Evolutionary conservation across 2,329 filamentous ascomycete genomes (phyloP), one percentile per base, ranked within the genome.

Genomic region (Nemania diffusa): DNA sequence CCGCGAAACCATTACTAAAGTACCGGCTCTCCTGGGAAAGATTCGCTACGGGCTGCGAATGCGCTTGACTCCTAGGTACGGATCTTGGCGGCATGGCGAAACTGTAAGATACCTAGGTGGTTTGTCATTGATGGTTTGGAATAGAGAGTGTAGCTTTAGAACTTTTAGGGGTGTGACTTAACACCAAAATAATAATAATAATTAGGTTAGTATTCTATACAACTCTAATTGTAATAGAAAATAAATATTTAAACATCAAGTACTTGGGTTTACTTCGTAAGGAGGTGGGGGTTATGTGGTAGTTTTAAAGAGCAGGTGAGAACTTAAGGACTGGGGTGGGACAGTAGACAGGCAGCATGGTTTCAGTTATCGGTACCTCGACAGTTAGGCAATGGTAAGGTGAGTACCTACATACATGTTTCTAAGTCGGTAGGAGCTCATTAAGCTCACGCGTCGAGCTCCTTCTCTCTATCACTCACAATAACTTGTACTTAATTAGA

Each of bases 11-110:
- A 46, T 59, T 60, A 17, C 20, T 15, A 46, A 67, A 69, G 34
- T 64, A 67, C 13, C 20, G 64, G 40, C 57, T 64, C 57, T 2
- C 57, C 3, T 67, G 56, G 3, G 60, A 57, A 4, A 60, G 60
- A 26, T 64, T 5, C 29, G 9, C 29, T 29, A 56, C 56, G 5
- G 65, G 65, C 22, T 67, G 65, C 9, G 65, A 67, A 26, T 44
- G 50, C 7, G 64, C 29, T 56, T 60, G 56, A 22, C 34, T 53
- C 20, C 37, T 24, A 13, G 24, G 27, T 40, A 51, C 7, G 22
- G 42, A 20, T 3, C n/a, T 9, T 11, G 59, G n/a, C 5, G 40
- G 34, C 59, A 69, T 67, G 15, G 37, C 20, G 42, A 56, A 5
- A 27, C 34, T 42, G 27, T 51, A 29, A 46, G 8, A 27, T 7